Percentiles rank a stretch among this genome's conserved stretches.
phyloP scores from a whole-genome alignment of 2,329 filamentous ascomycete species.

The Fusarium udum region DNA sequence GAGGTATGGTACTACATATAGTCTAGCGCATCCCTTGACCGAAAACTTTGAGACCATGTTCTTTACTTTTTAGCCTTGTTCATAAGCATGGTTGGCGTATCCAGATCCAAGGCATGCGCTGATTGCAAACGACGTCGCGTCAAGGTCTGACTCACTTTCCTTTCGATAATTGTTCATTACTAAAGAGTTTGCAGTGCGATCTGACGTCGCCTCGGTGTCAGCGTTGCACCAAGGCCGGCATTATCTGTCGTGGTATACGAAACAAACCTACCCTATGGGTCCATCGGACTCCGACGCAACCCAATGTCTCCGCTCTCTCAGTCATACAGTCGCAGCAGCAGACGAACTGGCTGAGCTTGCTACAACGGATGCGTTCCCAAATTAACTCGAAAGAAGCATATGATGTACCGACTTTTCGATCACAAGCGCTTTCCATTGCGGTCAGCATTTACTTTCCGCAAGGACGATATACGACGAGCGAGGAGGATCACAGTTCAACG shows the following conservation, averaged over 20 bases:
- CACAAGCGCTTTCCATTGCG: neutral
- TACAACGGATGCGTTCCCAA: neutral
- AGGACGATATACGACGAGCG: rapidly evolving
- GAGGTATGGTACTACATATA: neutral
- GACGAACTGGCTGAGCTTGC: neutral
- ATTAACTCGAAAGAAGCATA: neutral
- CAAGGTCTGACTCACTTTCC: neutral
- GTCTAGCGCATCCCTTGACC: neutral
- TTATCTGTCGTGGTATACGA: neutral
- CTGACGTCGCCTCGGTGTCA: neutral
- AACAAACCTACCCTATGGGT: conserved; percentile 7
- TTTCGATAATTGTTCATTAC: rapidly evolving
- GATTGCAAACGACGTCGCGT: conserved; percentile 17
- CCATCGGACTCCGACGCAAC: neutral
- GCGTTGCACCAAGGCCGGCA: conserved; percentile 1
- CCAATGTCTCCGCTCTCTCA: neutral
- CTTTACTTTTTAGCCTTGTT: rapidly evolving
- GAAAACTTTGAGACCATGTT: rapidly evolving
- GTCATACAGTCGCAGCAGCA: neutral
- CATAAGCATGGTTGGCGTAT: conserved; percentile 1
- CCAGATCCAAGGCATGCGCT: conserved; percentile 10
- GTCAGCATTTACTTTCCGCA: neutral
- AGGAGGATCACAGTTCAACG: neutral
- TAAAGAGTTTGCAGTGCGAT: neutral
- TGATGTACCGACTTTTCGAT: neutral